Percentiles rank a stretch among this genome's conserved stretches.
phyloP scores from a whole-genome alignment of 768 basidiomycete species.

The Antrodiella citrinella region DNA sequence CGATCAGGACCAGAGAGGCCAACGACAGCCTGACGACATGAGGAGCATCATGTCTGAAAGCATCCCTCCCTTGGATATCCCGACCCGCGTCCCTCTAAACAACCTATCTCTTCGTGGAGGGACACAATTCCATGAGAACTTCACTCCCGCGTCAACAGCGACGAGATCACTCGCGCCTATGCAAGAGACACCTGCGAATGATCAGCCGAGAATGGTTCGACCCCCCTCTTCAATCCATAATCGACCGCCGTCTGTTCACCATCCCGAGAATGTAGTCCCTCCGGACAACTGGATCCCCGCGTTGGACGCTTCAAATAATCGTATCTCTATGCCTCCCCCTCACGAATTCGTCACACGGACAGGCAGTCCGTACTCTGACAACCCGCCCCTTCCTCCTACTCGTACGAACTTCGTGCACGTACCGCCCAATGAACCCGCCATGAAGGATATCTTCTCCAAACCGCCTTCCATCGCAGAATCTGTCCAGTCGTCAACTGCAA shows the following conservation, averaged over 20 bases:
- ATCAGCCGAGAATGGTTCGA: neutral
- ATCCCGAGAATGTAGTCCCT: conserved; percentile 11
- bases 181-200: neutral
- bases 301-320: conserved; percentile 8
- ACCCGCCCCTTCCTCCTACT: conserved; percentile 5
- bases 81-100: conserved; percentile 7
- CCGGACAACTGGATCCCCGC: conserved; percentile 21
- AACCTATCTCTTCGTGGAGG: conserved; percentile 19
- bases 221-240: neutral
- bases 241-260: conserved; percentile 12
- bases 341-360: conserved; percentile 8
- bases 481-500: conserved; percentile 14
- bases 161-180: neutral
- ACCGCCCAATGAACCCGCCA: conserved; percentile 4
- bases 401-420: neutral
- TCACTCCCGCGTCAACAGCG: conserved; percentile 9
- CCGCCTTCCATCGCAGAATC: conserved; percentile 15
- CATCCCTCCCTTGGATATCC: conserved; percentile 1
- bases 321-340: conserved; percentile 13
- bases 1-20: neutral
- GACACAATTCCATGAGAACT: conserved; percentile 8
- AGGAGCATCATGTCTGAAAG: neutral
- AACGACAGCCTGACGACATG: neutral
- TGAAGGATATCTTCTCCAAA: conserved; percentile 2
- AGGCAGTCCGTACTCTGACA: neutral